Conservation (phyloP, 345 rosid genomes). For the Atalantia buxifolia region DNA sequence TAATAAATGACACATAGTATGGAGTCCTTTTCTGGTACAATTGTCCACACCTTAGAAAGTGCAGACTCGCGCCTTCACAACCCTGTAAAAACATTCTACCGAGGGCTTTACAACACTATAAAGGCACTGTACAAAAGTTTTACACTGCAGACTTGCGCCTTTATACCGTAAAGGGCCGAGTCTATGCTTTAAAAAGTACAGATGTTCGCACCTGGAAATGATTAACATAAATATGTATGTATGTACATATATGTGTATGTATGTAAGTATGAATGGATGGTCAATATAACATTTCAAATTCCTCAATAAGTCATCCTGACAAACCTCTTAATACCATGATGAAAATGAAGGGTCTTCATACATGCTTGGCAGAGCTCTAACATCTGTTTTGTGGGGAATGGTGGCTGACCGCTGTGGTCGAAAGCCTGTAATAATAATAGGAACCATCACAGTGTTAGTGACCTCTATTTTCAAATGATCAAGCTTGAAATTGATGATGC, state of each 20-base stretch:
- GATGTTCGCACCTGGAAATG: accelerated
- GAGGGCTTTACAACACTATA: too few species aligned
- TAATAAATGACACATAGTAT: too few species aligned
- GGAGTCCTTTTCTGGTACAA: accelerated
- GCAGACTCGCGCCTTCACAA: too few species aligned
- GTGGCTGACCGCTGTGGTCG: conserved; percentile 89
- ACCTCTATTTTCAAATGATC: not conserved
- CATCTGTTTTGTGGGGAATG: conserved; percentile 81
- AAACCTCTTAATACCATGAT: conserved; percentile 10
- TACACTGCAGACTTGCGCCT: accelerated
- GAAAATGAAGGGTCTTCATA: conserved; percentile 60
- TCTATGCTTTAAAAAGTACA: too few species aligned
- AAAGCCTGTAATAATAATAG: conserved; percentile 76
- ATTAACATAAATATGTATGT: too few species aligned
- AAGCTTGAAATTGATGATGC: not conserved
- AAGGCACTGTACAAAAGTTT: accelerated
- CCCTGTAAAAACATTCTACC: accelerated
- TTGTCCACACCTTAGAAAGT: too few species aligned
- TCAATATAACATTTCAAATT: not conserved
- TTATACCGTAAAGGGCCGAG: too few species aligned
- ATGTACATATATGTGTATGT: too few species aligned
- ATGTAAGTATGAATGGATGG: too few species aligned
- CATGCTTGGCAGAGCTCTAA: conserved; percentile 86
- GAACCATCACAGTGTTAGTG: conserved; percentile 70
- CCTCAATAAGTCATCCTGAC: conserved; percentile 2